Evolutionary conservation across 2,329 filamentous ascomycete species (phyloP).

Genomic region (Arthrobotrys pseudoclavata): DNA sequence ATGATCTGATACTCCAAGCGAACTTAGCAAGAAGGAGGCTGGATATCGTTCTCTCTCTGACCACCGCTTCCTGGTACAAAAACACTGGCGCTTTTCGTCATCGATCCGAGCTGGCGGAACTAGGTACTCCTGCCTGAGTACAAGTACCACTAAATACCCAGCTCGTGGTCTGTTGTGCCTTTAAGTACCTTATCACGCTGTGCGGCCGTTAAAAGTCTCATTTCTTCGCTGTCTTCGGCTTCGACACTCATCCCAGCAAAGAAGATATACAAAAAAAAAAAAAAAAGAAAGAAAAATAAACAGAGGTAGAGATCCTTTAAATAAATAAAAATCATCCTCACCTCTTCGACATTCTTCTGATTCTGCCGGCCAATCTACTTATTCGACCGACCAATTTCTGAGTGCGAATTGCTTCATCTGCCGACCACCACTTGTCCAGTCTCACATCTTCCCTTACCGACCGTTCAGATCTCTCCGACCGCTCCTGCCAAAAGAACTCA

Average conservation of each 20-base stretch:
- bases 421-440: background rate
- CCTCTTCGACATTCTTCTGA: background rate
- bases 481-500: background rate
- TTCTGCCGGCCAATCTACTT: conserved; percentile 12
- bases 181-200: conserved; percentile 19
- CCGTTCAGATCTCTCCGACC: conserved; percentile 16
- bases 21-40: conserved; percentile 45
- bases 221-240: background rate
- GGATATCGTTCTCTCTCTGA: conserved; percentile 41
- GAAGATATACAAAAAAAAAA: conserved; percentile 10
- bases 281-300: conserved; percentile 17
- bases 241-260: conserved; percentile 12
- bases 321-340: conserved; percentile 20
- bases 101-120: conserved; percentile 57
- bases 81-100: conserved; percentile 51
- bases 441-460: background rate
- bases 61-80: conserved; percentile 19
- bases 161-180: conserved; percentile 19
- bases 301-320: conserved; percentile 4
- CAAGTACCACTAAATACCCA: background rate
- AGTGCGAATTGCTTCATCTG: conserved; percentile 16
- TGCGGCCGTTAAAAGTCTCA: conserved; percentile 9
- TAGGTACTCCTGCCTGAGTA: conserved; percentile 9
- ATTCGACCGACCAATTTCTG: conserved; percentile 6
- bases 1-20: conserved; percentile 58